Evolutionary conservation across 78 protist genomes (phyloP).

Genomic region (Dictyostelium citrinum): DNA sequence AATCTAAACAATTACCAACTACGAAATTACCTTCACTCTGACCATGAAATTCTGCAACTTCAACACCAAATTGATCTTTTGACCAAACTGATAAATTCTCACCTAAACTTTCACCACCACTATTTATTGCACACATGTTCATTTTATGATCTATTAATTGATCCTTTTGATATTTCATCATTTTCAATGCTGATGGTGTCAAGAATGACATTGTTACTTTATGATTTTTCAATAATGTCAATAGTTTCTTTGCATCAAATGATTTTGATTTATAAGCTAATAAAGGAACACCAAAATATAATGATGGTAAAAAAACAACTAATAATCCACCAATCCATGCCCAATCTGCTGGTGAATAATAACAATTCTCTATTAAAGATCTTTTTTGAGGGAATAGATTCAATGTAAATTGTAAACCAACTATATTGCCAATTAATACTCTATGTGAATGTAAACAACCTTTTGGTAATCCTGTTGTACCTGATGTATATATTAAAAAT

Average conservation of each 20-base stretch:
- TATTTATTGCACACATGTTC: background rate
- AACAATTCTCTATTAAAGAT: background rate
- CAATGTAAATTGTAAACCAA: constrained; percentile 51
- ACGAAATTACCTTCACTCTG: constrained; percentile 50
- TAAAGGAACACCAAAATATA: constrained; percentile 45
- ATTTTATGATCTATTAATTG: background rate
- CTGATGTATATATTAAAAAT: constrained; percentile 36
- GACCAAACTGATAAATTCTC: constrained; percentile 17
- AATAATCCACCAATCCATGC: constrained; percentile 78
- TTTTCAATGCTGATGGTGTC: background rate
- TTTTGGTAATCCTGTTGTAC: constrained; percentile 64
- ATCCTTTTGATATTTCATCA: background rate
- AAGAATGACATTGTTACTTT: background rate
- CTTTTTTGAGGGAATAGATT: constrained; percentile 12
- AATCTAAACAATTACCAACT: constrained; percentile 24
- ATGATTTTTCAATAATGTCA: background rate
- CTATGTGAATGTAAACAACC: constrained; percentile 60
- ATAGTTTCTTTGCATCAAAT: constrained; percentile 30
- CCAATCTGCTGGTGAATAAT: constrained; percentile 72
- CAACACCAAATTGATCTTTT: background rate
- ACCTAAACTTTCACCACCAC: constrained; percentile 35
- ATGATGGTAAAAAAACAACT: constrained; percentile 45
- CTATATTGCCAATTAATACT: constrained; percentile 52
- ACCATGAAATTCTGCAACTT: constrained; percentile 48
- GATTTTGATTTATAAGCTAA: constrained; percentile 23